These are phyloP conservation scores for Colletotrichum kahawae DNA, from an alignment of 2,329 filamentous ascomycete genomes.

Conservation along the genomic window DNA sequence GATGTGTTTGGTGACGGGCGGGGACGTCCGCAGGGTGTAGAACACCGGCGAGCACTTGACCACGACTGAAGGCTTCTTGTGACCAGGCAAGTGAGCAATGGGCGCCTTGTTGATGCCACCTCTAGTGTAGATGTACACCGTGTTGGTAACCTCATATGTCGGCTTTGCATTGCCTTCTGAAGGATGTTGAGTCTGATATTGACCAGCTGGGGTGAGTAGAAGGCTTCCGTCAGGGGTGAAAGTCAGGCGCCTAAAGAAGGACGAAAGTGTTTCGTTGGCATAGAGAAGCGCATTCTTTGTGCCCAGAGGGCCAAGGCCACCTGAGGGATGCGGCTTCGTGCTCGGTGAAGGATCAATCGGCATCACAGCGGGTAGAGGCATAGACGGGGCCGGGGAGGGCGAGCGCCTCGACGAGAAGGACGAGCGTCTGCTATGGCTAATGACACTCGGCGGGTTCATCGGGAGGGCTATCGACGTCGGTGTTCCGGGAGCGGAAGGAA, in stretches of 20 bases:
- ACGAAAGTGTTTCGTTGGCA: conserved; percentile 94
- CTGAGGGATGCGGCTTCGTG: conserved; percentile 65
- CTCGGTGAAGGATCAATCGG: conserved; percentile 84
- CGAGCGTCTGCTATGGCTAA: conserved; percentile 68
- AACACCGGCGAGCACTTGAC: conserved; percentile 92
- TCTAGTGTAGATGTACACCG: conserved; percentile 96
- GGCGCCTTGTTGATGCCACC: conserved; percentile 97
- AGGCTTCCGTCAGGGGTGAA: conserved; percentile 96
- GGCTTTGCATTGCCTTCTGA: conserved; percentile 71
- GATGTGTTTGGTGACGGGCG: conserved; percentile 80
- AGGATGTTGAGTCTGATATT: conserved; percentile 84
- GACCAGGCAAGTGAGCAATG: conserved; percentile 90
- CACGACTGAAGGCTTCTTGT: conserved; percentile 97
- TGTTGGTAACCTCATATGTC: conserved; percentile 89
- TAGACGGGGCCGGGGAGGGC: conserved; percentile 88
- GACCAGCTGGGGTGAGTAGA: conserved; percentile 91
- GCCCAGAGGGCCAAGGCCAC: conserved; percentile 68
- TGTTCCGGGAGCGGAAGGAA: conserved; percentile 89
- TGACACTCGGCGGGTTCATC: conserved; percentile 92
- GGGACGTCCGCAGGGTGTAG: conserved; percentile 77
- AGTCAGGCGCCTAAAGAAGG: conserved; percentile 91
- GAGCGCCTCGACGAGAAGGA: conserved; percentile 91
- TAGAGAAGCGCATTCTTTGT: conserved; percentile 90
- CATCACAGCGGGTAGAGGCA: conserved; percentile 95
- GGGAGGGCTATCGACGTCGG: conserved; percentile 88